Base-by-base conservation (phyloP, 2,329 filamentous ascomycete species). In the Fusarium hainanense region DNA sequence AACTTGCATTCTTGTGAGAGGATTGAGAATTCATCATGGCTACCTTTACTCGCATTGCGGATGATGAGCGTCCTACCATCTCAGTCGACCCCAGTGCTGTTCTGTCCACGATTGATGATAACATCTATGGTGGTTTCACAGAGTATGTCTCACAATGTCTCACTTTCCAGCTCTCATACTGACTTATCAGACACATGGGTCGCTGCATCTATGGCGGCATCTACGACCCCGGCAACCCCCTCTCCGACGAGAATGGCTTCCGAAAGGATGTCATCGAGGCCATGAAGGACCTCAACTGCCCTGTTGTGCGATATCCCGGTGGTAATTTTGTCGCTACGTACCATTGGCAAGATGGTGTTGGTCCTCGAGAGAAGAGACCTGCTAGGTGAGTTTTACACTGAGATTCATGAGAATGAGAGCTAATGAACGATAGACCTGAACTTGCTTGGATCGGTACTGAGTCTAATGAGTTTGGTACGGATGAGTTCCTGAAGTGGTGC, bases 191-290 rank as follows among this genome's bases (percentile, higher is more conserved):
- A 74, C 93, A 96, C 80, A 96, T 96, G 92, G 93, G 93, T 74
- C 89, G 93, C 66, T 96, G 93, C 83, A 94, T 96, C 76, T 95
- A 96, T 78, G 92, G 92, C 68, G 93, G 93, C 69, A 91, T 96
- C 77, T 95, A 94, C 80, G 92, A 95, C 72, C 92, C 92, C 2
- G 87, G 85, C 34, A 94, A 90, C 77, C 81, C 88, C 5, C 85
- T 94, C n/a, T 90, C 91, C 4, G 92, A 94, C 72, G 84, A 88
- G 56, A 84, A 92, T 69, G 92, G 92, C 43, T 95, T 93, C 81
- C 90, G 93, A 41, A 92, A 86, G 70, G 93, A 96, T 79, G 93
- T 96, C 43, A 87, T 96, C 25, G 85, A 88, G 43, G 90, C 91
- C 8, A 83, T 96, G 68, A 87, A 89, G 76, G 91, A 94, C 71